A percentile compares a stretch with the other conserved stretches of the same genome.
Conservation (phyloP, 768 basidiomycete species). For the Boletus rubropictus region DNA sequence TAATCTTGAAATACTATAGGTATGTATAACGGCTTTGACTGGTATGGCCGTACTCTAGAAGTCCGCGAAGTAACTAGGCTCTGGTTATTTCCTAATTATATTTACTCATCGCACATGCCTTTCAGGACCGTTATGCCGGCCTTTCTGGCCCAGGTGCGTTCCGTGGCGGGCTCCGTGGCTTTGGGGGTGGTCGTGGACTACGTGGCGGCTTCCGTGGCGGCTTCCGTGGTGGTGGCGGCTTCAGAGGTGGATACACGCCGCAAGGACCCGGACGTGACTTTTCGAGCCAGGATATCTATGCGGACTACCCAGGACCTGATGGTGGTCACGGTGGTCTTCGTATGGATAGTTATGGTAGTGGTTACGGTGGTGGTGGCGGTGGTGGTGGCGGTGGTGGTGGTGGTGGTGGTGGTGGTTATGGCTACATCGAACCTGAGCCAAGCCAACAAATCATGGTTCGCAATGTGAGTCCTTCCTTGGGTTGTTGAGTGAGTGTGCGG, state of each 20-base stretch:
- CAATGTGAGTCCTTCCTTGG: conserved; percentile 69
- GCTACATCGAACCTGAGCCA: conserved; percentile 64
- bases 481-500: not conserved
- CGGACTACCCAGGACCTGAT: conserved; percentile 88
- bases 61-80: conserved; percentile 73
- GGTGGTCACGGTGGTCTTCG: conserved; percentile 32
- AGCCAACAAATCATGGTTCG: conserved; percentile 98
- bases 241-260: conserved; percentile 51
- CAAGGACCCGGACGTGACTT: conserved; percentile 57
- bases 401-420: conserved; percentile 36
- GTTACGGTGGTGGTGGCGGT: conserved; percentile 46
- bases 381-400: conserved; percentile 33
- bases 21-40: conserved; percentile 97
- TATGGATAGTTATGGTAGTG: conserved; percentile 35
- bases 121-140: conserved; percentile 82
- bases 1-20: conserved; percentile 37
- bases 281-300: conserved; percentile 85
- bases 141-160: conserved; percentile 60
- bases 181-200: conserved; percentile 38
- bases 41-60: conserved; percentile 93
- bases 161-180: conserved; percentile 54
- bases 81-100: not conserved
- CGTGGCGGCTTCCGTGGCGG: conserved; percentile 32
- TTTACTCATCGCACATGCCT: not conserved
- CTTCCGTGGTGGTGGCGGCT: conserved; percentile 53